Conservation (phyloP, 176 grass and related monocot species). For the Phyllostachys edulis region DNA sequence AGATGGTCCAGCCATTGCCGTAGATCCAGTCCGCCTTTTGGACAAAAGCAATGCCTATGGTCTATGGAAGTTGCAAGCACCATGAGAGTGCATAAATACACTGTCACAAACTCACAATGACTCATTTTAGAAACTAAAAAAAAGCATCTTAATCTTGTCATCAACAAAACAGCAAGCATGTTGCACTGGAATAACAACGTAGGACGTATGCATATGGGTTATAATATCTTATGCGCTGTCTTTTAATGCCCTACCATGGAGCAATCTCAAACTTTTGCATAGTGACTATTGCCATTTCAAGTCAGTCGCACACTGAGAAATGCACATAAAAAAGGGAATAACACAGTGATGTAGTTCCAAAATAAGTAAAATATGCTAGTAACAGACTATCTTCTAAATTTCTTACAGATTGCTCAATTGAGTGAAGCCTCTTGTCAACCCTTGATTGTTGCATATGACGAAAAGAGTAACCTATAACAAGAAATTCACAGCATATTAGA, state of each 20-base stretch:
- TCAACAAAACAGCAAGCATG: neutral
- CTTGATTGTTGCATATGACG: slow-evolving; percentile 73
- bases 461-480: slow-evolving; percentile 62
- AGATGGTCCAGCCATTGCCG: neutral
- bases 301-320: neutral
- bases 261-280: neutral
- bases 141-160: neutral
- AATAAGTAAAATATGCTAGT: neutral
- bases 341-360: neutral
- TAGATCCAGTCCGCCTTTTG: neutral
- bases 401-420: slow-evolving; percentile 91
- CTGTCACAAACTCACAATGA: neutral
- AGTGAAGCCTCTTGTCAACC: slow-evolving; percentile 64
- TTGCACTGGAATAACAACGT: neutral
- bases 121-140: neutral
- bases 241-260: neutral
- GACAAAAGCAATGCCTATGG: neutral
- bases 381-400: slow-evolving; percentile 26
- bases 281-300: neutral
- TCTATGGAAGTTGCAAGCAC: neutral
- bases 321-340: neutral
- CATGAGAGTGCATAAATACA: neutral
- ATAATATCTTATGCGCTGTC: neutral
- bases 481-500: slow-evolving; percentile 7
- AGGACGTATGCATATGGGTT: neutral